Percentiles rank a stretch among this genome's conserved stretches.
Evolutionary conservation across 1,284 basidiomycete species (phyloP).

Genomic region (Ceratobasidium sp.): DNA sequence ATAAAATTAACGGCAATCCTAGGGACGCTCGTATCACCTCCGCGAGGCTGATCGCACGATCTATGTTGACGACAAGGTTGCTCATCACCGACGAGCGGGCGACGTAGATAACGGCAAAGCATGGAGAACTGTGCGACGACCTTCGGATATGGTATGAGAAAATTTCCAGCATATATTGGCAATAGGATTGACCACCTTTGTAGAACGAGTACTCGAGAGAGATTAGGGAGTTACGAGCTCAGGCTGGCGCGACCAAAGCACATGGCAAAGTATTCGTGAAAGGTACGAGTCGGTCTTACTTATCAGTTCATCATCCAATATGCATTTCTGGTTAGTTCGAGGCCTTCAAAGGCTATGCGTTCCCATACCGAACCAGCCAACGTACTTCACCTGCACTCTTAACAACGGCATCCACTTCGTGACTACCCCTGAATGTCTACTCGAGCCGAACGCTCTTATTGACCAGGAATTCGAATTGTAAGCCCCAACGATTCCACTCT

Average conservation of each 20-base stretch:
- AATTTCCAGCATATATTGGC: too few species aligned
- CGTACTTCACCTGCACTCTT: slow-evolving; percentile 87
- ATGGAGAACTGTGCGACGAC: slow-evolving; percentile 88
- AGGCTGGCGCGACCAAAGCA: slow-evolving; percentile 81
- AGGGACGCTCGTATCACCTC: slow-evolving; percentile 69
- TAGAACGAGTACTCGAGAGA: slow-evolving; percentile 94
- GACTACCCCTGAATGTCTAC: slow-evolving; percentile 83
- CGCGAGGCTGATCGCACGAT: slow-evolving; percentile 81
- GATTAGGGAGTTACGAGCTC: slow-evolving; percentile 82
- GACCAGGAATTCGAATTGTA: slow-evolving; percentile 96
- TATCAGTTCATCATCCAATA: not conserved
- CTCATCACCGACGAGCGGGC: slow-evolving; percentile 77
- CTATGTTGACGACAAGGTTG: slow-evolving; percentile 77
- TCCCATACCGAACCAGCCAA: slow-evolving; percentile 80
- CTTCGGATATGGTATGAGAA: slow-evolving; percentile 94
- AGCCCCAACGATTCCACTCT: slow-evolving; percentile 55
- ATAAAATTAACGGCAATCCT: too few species aligned
- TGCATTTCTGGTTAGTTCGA: slow-evolving; percentile 69
- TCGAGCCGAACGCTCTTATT: slow-evolving; percentile 77
- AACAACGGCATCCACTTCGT: slow-evolving; percentile 99
- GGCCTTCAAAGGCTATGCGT: slow-evolving; percentile 79
- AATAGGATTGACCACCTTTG: too few species aligned
- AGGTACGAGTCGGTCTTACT: slow-evolving; percentile 63
- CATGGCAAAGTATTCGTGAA: slow-evolving; percentile 95
- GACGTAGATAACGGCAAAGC: slow-evolving; percentile 87